phyloP scores from a whole-genome alignment of 305 asterid species.

The Rubia peregrina region DNA sequence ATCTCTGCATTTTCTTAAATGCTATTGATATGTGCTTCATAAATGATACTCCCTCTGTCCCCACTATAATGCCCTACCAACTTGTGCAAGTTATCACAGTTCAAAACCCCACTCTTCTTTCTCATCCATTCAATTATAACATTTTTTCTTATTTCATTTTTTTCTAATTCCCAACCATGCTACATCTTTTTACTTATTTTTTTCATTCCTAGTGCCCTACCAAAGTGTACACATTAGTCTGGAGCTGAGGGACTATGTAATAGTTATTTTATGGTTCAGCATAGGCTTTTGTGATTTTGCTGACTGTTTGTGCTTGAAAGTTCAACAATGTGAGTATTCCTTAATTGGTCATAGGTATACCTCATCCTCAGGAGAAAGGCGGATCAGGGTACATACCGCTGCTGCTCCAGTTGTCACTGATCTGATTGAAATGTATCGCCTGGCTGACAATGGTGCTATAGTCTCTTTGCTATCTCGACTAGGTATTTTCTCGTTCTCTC shows the following conservation, averaged over 20 bases:
- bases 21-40: background rate
- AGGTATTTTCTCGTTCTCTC: slow-evolving; percentile 38
- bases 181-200: background rate
- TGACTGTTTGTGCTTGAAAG: background rate
- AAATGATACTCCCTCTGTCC: background rate
- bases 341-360: slow-evolving; percentile 70
- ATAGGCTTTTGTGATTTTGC: background rate
- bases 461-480: slow-evolving; percentile 78
- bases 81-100: too few species aligned
- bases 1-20: background rate
- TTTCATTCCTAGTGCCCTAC: background rate
- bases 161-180: background rate
- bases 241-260: background rate
- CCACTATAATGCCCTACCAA: too few species aligned
- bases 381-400: slow-evolving; percentile 96
- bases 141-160: too few species aligned
- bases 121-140: too few species aligned
- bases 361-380: slow-evolving; percentile 95
- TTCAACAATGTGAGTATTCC: slow-evolving; percentile 22
- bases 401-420: slow-evolving; percentile 96
- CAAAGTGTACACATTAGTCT: background rate
- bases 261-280: background rate
- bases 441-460: slow-evolving; percentile 86
- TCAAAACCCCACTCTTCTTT: too few species aligned
- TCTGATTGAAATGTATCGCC: slow-evolving; percentile 86